Evolutionary conservation across 2,329 filamentous ascomycete species (phyloP), one percentile per base, ranked within the genome.

Genomic region (Calonectria hawksworthii): DNA sequence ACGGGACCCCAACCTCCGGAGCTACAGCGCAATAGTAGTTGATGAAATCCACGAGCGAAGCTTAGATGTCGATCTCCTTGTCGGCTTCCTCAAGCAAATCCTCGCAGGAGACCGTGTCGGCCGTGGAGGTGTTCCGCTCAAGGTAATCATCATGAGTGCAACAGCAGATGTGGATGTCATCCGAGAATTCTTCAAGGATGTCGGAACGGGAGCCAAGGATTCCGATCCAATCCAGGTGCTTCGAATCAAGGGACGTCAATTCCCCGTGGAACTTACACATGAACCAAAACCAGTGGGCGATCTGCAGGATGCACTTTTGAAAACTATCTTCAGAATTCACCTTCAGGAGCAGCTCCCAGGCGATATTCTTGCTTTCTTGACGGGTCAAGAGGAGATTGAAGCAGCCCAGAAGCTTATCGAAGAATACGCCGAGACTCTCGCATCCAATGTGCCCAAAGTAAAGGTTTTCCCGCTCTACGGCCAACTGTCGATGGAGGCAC

Each of bases 1-100:
- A 74, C 91, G 94, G 68, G 97, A 99, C 83, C 95, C 95, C 1
- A 89, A 93, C 81, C 89, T 99, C 81, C 91, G 90, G 38, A 93
- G 95, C 82, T 99, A 99, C 83, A 98, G 95, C 81, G 96, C 94
- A 4, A 90, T 99, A 0, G 90, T 99, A 23, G 95, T 99, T 10
- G 97, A 99, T 85, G 97, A 99, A 84, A 97, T 99, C 16, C 97
- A 99, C 86, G 97, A 99, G 86, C 90, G 97, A 79, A 98, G 96
- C 78, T 92, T 99, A 28, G 98, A 99, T 83, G 96, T 98, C 10
- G 97, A 99, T 86, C 86, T 99, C 32, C 89, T 98, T 13, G 89
- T 98, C 32, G 97, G 97, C 0, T 99, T 99, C 77, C 83, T 99
- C 75, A 95, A 95, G 82, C 93, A 94, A 75, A 91, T 99, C 61